Base-by-base conservation (phyloP, 202 grass and related monocot genomes). In the Digitaria exilis region DNA sequence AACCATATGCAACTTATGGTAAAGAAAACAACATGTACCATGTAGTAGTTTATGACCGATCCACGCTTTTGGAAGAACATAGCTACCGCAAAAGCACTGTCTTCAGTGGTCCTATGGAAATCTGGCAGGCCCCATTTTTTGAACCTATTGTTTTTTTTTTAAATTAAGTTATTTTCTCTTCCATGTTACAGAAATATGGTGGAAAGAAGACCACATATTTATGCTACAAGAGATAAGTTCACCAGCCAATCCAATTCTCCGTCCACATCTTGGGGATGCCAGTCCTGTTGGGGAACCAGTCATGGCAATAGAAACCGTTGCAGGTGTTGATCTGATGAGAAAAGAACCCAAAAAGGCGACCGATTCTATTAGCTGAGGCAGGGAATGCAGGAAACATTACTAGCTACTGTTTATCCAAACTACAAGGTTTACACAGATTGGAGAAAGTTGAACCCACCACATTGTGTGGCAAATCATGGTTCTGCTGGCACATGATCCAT, bases 401-500 rank as follows among this genome's bases (percentile, higher is more conserved):
- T 19, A 57, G 54, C n/a, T 57, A 57, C 22, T 0, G 25, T 26
- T 13, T 10, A 58, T 58, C 2, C 22, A 19, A 58, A 3, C 3
- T 45, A 60, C 12, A 2, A 44, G 37, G 2, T 22, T 8, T 39
- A 39, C n/a, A n/a, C 37, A 39, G 37, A 39, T 39, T 39, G 7
- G 37, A 39, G 2, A 69, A 12, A 18, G 4, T 7, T 21, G 2
- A 12, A 4, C 43, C 54, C 39, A 90, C 90, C 59, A 97, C 94
- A 50, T 92, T 82, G 21, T 87, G 84, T 24, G 88, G 80, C 16
- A 91, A 84, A 60, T 93, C 90, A 24, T 77, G 57, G 5, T 67
- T 22, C 77, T 94, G 92, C 75, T 94, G 88, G 76, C 95, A 97
- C 95, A 97, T 97, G 79, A 97, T 85, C 95, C 92, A 94, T 0